Evolutionary conservation across 2,329 filamentous ascomycete genomes (phyloP).

Genomic region (Lecanicillium sp.): DNA sequence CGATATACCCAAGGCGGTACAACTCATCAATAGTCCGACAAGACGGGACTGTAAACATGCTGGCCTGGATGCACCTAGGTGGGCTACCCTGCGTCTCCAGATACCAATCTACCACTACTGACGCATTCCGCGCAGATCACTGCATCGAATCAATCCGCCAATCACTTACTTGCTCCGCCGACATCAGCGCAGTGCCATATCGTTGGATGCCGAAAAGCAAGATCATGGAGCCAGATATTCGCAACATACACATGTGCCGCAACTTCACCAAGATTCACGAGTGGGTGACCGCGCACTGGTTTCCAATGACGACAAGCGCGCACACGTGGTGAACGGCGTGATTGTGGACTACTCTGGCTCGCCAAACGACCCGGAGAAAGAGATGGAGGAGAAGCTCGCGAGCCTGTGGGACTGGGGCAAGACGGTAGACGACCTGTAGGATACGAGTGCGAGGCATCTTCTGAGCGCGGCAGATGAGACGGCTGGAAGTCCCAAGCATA

Average conservation of each 20-base stretch:
- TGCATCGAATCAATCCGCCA: slow-evolving; percentile 14
- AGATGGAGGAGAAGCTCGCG: background rate
- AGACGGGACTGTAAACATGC: slow-evolving; percentile 11
- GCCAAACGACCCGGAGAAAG: background rate
- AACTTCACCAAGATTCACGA: slow-evolving; percentile 12
- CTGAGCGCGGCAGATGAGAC: no score
- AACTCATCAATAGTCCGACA: slow-evolving; percentile 13
- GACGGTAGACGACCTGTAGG: slow-evolving; percentile 6
- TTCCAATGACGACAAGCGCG: background rate
- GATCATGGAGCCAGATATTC: slow-evolving; percentile 4
- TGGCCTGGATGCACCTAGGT: slow-evolving; percentile 13
- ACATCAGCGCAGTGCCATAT: slow-evolving; percentile 11
- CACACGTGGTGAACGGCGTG: slow-evolving; percentile 6
- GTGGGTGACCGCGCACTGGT: slow-evolving; percentile 3
- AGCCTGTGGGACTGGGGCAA: slow-evolving; percentile 1
- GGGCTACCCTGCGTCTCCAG: background rate
- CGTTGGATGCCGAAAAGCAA: background rate
- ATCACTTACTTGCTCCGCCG: slow-evolving; percentile 13
- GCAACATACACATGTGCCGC: slow-evolving; percentile 11
- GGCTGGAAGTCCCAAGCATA: no score
- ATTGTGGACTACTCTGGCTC: slow-evolving; percentile 7
- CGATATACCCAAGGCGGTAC: slow-evolving; percentile 8
- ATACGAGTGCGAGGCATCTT: no score
- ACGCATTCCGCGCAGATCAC: slow-evolving; percentile 6
- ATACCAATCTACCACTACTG: background rate